Conservation (phyloP, 305 asterid genomes). For the Fraxinus sp. region DNA sequence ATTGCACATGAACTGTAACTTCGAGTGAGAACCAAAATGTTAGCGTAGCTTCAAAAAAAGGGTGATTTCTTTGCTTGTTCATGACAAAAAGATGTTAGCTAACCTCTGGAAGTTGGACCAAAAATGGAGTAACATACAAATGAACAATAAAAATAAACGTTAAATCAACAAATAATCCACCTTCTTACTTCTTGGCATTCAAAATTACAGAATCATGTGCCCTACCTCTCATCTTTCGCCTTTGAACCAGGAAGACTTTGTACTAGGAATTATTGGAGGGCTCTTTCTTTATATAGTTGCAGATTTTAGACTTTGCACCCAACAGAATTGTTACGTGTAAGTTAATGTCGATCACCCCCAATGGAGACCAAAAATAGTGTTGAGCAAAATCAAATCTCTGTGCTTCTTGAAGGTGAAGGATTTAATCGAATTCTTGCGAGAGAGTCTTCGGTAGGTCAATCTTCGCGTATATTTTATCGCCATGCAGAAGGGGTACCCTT, state of each 20-base stretch:
- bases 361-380: conserved; percentile 17
- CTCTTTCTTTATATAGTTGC: conserved; percentile 12
- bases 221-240: conserved; percentile 48
- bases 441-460: conserved; percentile 45
- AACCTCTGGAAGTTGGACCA: conserved; percentile 20
- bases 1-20: conserved; percentile 44
- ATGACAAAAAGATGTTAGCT: conserved; percentile 33
- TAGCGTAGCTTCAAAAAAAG: conserved; percentile 48
- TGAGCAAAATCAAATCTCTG: conserved; percentile 32
- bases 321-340: not conserved
- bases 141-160: not conserved
- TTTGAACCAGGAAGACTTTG: conserved; percentile 32
- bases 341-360: not conserved
- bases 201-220: conserved; percentile 50
- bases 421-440: conserved; percentile 48
- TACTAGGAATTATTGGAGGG: not conserved
- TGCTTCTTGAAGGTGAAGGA: conserved; percentile 54
- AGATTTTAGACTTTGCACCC: conserved; percentile 4
- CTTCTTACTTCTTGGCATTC: not conserved
- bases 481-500: conserved; percentile 70
- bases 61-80: conserved; percentile 54
- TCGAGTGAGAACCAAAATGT: conserved; percentile 31
- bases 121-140: not conserved
- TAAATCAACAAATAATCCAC: conserved; percentile 32
- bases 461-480: conserved; percentile 51